Evolutionary conservation across 2,329 filamentous ascomycete genomes (phyloP).

Genomic region (Daldinia eschscholtzii): DNA sequence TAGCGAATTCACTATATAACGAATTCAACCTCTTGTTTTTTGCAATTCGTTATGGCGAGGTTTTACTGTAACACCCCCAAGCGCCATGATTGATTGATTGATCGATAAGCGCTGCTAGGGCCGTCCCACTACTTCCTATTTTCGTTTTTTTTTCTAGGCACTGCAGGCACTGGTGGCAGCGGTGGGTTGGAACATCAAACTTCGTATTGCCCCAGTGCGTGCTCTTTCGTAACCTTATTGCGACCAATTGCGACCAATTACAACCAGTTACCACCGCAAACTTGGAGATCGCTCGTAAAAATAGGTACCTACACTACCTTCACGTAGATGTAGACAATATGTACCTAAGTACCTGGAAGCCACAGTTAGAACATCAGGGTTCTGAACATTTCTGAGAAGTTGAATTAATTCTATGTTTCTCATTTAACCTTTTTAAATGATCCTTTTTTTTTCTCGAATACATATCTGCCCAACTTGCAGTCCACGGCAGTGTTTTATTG

Average conservation of each 20-base stretch:
- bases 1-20: no score
- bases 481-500: conserved; percentile 26
- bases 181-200: conserved; percentile 13
- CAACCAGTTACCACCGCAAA: conserved; percentile 17
- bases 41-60: no score
- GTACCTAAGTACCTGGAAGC: conserved; percentile 13
- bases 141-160: conserved; percentile 3
- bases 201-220: conserved; percentile 32
- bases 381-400: conserved; percentile 25
- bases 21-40: no score
- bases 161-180: conserved; percentile 8
- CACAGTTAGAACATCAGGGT: conserved; percentile 23
- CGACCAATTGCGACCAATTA: conserved; percentile 8
- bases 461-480: conserved; percentile 30
- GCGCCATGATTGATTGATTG: background rate
- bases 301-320: conserved; percentile 4
- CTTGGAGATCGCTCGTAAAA: conserved; percentile 15
- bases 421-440: conserved; percentile 30
- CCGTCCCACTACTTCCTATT: conserved; percentile 14
- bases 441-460: conserved; percentile 26
- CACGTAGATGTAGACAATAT: background rate
- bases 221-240: conserved; percentile 23
- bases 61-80: background rate
- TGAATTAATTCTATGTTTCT: conserved; percentile 22
- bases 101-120: conserved; percentile 10